Conservation (phyloP, 805 yeast genomes). For the Teunomyces funiuensis region DNA sequence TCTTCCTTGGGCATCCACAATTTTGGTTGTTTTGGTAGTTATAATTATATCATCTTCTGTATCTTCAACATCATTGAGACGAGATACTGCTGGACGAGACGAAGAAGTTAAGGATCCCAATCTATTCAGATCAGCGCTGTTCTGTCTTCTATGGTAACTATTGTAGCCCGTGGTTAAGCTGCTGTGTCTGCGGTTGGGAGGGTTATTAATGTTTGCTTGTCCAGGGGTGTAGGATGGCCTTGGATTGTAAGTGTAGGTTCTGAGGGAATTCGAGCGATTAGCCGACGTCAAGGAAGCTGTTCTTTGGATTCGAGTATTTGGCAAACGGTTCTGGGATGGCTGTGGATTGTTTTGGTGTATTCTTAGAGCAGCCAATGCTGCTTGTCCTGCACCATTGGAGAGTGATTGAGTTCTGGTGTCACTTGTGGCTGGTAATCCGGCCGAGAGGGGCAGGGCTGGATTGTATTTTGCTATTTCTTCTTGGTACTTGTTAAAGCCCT, state of each 20-base stretch:
- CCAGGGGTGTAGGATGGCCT: conserved; percentile 39
- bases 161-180: conserved; percentile 2
- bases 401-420: conserved; percentile 24
- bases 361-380: conserved; percentile 42
- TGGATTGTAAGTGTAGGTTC: conserved; percentile 39
- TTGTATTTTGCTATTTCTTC: conserved; percentile 20
- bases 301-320: conserved; percentile 9
- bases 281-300: conserved; percentile 22
- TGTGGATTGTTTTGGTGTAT: conserved; percentile 25
- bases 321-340: conserved; percentile 7
- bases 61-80: conserved; percentile 12
- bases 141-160: background rate
- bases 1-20: conserved; percentile 40
- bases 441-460: conserved; percentile 4
- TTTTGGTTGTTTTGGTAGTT: conserved; percentile 44
- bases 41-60: conserved; percentile 23
- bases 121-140: background rate
- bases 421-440: conserved; percentile 21
- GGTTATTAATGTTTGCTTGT: conserved; percentile 1
- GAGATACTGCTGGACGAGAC: conserved; percentile 2
- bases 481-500: conserved; percentile 36
- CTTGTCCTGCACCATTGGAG: conserved; percentile 37
- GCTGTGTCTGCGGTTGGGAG: conserved; percentile 5
- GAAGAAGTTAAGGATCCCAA: conserved; percentile 6
- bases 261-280: conserved; percentile 32